Evolutionary conservation across 768 basidiomycete species (phyloP).

Genomic region (Zangia roseola): DNA sequence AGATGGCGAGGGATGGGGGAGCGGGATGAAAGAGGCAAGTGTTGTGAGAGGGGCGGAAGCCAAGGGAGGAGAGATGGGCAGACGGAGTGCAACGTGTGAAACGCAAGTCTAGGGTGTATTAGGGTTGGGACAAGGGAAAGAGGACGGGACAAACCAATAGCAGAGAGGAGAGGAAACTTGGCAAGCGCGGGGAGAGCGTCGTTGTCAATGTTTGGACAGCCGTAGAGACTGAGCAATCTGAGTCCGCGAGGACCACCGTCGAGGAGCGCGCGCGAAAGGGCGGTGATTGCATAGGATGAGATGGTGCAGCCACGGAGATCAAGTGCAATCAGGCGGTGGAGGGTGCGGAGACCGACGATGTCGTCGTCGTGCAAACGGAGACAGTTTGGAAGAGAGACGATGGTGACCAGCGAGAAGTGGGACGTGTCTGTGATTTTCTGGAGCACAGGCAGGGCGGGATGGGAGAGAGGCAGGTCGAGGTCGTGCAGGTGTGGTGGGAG

Average conservation of each 20-base stretch:
- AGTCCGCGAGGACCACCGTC: slow-evolving; percentile 53
- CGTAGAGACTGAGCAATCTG: slow-evolving; percentile 54
- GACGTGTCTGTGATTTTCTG: slow-evolving; percentile 54
- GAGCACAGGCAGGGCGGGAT: slow-evolving; percentile 53
- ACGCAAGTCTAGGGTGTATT: slow-evolving; percentile 42
- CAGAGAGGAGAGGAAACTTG: slow-evolving; percentile 57
- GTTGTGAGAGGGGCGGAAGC: slow-evolving; percentile 28
- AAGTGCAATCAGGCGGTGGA: slow-evolving; percentile 60
- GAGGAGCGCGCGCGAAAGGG: slow-evolving; percentile 48
- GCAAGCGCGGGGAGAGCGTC: slow-evolving; percentile 40
- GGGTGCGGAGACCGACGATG: slow-evolving; percentile 45
- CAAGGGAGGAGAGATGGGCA: slow-evolving; percentile 20
- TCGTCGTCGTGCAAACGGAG: slow-evolving; percentile 56
- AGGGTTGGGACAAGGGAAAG: slow-evolving; percentile 1
- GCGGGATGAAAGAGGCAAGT: slow-evolving; percentile 43
- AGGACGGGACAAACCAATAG: slow-evolving; percentile 48
- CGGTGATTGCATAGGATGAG: slow-evolving; percentile 50
- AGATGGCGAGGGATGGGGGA: slow-evolving; percentile 37
- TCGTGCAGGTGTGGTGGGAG: slow-evolving; percentile 42
- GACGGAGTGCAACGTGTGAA: slow-evolving; percentile 43
- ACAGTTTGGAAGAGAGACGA: slow-evolving; percentile 59
- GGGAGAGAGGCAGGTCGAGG: slow-evolving; percentile 50
- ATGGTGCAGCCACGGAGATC: slow-evolving; percentile 58
- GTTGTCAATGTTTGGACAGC: slow-evolving; percentile 51
- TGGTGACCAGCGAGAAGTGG: slow-evolving; percentile 62